Base-by-base conservation (phyloP, 306 rosid genomes). In the Chamaecrista fasciculata region DNA sequence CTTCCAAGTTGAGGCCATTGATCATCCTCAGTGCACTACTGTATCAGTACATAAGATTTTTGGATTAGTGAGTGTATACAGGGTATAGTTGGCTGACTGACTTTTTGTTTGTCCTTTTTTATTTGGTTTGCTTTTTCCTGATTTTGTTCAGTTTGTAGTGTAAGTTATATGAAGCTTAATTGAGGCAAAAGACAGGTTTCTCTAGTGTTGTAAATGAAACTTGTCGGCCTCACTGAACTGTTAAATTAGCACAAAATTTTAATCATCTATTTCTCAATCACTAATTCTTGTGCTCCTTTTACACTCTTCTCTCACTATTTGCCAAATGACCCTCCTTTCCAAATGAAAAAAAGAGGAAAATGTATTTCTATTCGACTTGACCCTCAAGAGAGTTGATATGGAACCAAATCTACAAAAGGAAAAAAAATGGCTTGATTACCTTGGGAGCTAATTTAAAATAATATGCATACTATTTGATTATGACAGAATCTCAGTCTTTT, bases 61-160 rank as follows among this genome's bases (percentile, higher is more conserved):
- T 86, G 91, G 81, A 80, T 77, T 81, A 85, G 89, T 42, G 74
- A 87, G 82, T 82, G 86, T 82, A 84, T 84, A 84, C 86, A 80
- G 72, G 80, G 84, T 84, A 82, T 86, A 86, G 96, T 84, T 67
- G 81, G 76, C 80, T 77, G 81, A 68, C 78, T 69, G n/a, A n/a
- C 65, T 63, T 73, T 65, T 31, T 26, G 44, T 19, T 29, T 5
- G 5, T 29, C 5, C 5, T 29, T 52, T 39, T 58, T 57, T 39
- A n/a, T 57, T 48, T 79, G 66, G 75, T 57, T 60, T 67, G 76
- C 76, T 63, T 82, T 61, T 62, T 82, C 65, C 73, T 67, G 77
- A 74, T 79, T 74, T 67, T 65, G 77, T 69, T 66, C 67, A 78
- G 57, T 69, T 58, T 62, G 82, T 16, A 61, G 44, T 52, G 81